These are phyloP conservation scores for Prosopis cineraria DNA, from an alignment of 306 rosid species.

Conservation along the genomic window DNA sequence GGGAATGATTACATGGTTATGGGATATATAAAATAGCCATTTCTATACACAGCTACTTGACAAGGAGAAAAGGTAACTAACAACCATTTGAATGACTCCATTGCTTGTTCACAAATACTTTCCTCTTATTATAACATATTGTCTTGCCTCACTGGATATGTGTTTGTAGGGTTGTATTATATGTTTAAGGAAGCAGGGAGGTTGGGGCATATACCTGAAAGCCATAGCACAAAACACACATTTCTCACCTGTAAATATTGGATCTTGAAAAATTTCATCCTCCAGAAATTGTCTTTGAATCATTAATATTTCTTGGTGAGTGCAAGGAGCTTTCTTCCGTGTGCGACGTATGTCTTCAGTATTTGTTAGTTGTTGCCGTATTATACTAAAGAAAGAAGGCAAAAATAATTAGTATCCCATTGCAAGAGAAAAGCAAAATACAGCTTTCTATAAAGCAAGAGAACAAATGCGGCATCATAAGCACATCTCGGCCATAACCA, in stretches of 20 bases:
- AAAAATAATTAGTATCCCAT: slow-evolving; percentile 30
- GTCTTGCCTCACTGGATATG: background rate
- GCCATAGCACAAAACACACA: slow-evolving; percentile 26
- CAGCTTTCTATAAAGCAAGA: background rate
- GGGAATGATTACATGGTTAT: background rate
- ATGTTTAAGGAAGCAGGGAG: background rate
- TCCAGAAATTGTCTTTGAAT: slow-evolving; percentile 86
- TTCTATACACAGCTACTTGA: background rate
- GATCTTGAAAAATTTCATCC: slow-evolving; percentile 71
- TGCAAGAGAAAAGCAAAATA: background rate
- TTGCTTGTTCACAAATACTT: background rate
- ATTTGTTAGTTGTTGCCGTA: slow-evolving; percentile 85
- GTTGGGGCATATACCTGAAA: slow-evolving; percentile 10
- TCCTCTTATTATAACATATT: background rate
- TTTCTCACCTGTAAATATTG: slow-evolving; percentile 70
- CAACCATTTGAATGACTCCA: background rate
- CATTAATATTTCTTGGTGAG: slow-evolving; percentile 73
- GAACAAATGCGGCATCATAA: background rate
- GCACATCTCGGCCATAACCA: slow-evolving; percentile 6
- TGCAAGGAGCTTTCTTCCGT: slow-evolving; percentile 95
- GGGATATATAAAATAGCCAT: background rate
- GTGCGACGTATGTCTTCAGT: slow-evolving; percentile 94
- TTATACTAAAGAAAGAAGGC: slow-evolving; percentile 61
- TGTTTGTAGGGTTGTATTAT: background rate
- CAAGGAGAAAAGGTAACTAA: background rate